Conservation (phyloP, 2,329 filamentous ascomycete genomes). For the Knufia fluminis region DNA sequence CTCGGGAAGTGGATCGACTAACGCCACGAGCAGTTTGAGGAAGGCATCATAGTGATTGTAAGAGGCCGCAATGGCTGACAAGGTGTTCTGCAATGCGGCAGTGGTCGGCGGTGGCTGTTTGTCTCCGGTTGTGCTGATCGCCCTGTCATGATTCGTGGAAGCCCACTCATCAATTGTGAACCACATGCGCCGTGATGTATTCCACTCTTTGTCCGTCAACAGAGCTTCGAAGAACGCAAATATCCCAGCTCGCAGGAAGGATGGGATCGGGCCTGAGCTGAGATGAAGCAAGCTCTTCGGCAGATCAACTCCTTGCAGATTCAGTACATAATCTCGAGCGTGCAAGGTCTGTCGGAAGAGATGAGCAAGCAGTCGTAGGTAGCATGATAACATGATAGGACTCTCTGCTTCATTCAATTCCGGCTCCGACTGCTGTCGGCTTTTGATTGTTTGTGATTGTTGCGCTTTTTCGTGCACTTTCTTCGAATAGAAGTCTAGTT, state of each 20-base stretch:
- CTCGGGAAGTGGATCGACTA: constrained; percentile 54
- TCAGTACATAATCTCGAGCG: constrained; percentile 65
- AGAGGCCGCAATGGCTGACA: constrained; percentile 64
- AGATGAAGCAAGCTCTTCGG: constrained; percentile 68
- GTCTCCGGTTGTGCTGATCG: constrained; percentile 8
- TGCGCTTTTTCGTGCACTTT: constrained; percentile 66
- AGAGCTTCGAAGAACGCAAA: constrained; percentile 71
- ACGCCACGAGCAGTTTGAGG: constrained; percentile 62
- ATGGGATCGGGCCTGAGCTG: constrained; percentile 65
- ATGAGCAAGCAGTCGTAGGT: constrained; percentile 78
- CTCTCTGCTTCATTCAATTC: constrained; percentile 84
- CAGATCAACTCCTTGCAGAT: constrained; percentile 57
- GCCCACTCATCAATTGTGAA: constrained; percentile 24
- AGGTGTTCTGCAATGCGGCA: constrained; percentile 48
- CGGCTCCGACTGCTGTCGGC: constrained; percentile 53
- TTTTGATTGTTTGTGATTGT: constrained; percentile 47
- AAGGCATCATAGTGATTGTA: constrained; percentile 85
- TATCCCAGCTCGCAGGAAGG: constrained; percentile 70
- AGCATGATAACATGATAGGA: constrained; percentile 92
- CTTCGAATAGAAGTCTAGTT: constrained; percentile 73
- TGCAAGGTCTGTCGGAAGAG: constrained; percentile 64
- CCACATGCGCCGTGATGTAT: constrained; percentile 59
- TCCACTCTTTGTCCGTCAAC: constrained; percentile 61
- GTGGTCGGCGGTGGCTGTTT: constrained; percentile 31
- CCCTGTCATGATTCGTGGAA: constrained; percentile 17